These are phyloP conservation scores for Acanthamoeba polyphaga DNA, from an alignment of 208 protist species.

Conservation along the genomic window DNA sequence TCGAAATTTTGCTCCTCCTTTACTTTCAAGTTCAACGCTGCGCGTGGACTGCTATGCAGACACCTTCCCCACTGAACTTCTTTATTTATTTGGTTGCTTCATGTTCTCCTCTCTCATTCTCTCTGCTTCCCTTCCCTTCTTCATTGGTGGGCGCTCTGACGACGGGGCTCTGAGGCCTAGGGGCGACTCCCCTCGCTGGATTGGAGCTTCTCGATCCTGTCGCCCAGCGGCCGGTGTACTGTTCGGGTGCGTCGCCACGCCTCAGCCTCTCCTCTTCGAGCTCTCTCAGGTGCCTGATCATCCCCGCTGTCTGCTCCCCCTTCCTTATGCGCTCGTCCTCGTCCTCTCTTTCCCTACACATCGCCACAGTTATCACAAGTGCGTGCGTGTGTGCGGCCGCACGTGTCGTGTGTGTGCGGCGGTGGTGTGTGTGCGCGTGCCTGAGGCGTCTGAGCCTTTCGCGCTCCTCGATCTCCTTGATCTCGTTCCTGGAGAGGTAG, in stretches of 20 bases:
- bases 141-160: not conserved
- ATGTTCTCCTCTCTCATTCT: not conserved
- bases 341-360: not conserved
- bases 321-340: not conserved
- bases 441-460: slow-evolving; percentile 34
- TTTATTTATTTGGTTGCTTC: too few species aligned
- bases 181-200: not conserved
- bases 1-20: too few species aligned
- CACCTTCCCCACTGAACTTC: not conserved
- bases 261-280: slow-evolving; percentile 4
- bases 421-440: not conserved
- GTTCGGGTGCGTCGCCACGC: not conserved
- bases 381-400: not conserved
- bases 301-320: not conserved
- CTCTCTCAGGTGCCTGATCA: slow-evolving; percentile 14
- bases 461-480: slow-evolving; percentile 46
- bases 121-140: not conserved
- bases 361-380: not conserved
- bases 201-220: slow-evolving; percentile 16
- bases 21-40: too few species aligned
- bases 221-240: not conserved
- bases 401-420: not conserved
- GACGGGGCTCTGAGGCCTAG: not conserved
- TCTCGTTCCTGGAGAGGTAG: not conserved
- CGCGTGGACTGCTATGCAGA: not conserved